Evolutionary conservation across 345 rosid species (phyloP).

Genomic region (Acer yangbiense): DNA sequence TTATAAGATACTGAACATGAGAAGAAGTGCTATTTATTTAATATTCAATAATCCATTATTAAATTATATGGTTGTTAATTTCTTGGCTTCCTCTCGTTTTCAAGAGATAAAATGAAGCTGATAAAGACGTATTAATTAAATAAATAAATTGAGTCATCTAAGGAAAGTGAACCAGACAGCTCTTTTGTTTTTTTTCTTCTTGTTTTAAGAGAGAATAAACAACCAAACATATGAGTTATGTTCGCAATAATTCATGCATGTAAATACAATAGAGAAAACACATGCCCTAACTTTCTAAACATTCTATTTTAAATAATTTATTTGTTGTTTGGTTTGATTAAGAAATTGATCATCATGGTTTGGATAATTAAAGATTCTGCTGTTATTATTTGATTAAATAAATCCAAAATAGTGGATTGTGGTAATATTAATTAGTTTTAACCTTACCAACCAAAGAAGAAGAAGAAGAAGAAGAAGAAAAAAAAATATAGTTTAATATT

Average conservation of each 20-base stretch:
- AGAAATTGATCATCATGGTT: background rate
- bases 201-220: constrained; percentile 8
- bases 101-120: background rate
- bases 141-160: background rate
- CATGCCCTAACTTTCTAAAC: background rate
- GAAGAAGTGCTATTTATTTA: constrained; percentile 3
- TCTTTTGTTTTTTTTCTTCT: background rate
- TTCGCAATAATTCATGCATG: constrained; percentile 6
- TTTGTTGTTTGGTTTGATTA: background rate
- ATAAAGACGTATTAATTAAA: background rate
- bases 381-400: background rate
- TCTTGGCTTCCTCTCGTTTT: no score
- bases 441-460: background rate
- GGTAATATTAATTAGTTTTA: background rate
- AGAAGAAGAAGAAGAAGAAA: no score
- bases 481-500: no score
- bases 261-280: constrained; percentile 4
- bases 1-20: constrained; percentile 13
- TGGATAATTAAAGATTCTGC: background rate
- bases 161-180: background rate
- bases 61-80: background rate
- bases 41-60: background rate
- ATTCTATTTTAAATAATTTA: background rate
- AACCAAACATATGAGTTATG: background rate
- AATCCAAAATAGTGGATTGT: background rate